A percentile compares a stretch with the other conserved stretches of the same genome.
Conservation (phyloP, 176 grass and related monocot genomes). For the Lolium rigidum region DNA sequence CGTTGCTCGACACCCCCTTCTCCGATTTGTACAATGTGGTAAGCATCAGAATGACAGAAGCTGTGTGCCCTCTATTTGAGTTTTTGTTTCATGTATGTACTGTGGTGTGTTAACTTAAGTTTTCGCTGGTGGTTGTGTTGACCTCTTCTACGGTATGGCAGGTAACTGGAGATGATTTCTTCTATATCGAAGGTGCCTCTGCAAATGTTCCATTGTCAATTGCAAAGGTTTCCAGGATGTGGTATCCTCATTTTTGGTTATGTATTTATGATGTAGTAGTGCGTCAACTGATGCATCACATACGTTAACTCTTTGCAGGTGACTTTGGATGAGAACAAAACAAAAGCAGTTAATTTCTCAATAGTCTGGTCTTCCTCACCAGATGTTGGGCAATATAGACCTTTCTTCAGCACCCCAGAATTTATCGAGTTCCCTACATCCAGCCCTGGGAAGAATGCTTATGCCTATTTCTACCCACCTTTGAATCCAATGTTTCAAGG, state of each 20-base stretch:
- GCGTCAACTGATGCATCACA: not conserved
- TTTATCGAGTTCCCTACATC: slow-evolving; percentile 85
- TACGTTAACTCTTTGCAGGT: slow-evolving; percentile 54
- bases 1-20: slow-evolving; percentile 76
- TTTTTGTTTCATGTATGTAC: slow-evolving; percentile 8
- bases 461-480: slow-evolving; percentile 95
- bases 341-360: slow-evolving; percentile 62
- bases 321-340: slow-evolving; percentile 65
- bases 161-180: slow-evolving; percentile 63
- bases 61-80: slow-evolving; percentile 7
- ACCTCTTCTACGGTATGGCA: slow-evolving; percentile 37
- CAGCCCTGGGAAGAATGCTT: slow-evolving; percentile 71
- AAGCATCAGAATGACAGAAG: slow-evolving; percentile 25
- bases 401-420: slow-evolving; percentile 78
- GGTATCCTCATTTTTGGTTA: slow-evolving; percentile 13
- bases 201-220: slow-evolving; percentile 70
- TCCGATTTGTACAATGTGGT: slow-evolving; percentile 82
- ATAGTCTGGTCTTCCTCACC: slow-evolving; percentile 84
- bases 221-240: slow-evolving; percentile 70
- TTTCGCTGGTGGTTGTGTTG: not conserved
- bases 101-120: slow-evolving; percentile 23
- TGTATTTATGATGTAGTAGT: slow-evolving; percentile 17
- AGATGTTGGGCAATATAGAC: slow-evolving; percentile 59
- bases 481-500: slow-evolving; percentile 70
- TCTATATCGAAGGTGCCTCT: slow-evolving; percentile 89